A percentile compares a stretch with the other conserved stretches of the same genome.
Evolutionary conservation across 169 alveolate genomes (phyloP).

Genomic region (Fabrea salina): DNA sequence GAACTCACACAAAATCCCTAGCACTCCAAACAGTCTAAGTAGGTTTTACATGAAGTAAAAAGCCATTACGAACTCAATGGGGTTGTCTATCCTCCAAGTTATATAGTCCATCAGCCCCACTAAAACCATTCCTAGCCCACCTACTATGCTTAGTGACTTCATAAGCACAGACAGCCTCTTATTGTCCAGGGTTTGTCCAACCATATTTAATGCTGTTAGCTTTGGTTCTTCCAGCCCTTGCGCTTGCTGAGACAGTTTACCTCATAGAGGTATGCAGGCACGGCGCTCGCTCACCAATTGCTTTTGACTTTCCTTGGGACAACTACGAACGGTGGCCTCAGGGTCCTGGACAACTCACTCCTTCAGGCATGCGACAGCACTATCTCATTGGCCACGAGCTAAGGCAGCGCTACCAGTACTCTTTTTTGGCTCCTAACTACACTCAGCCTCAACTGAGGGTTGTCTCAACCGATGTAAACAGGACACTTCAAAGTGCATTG

Average conservation of each 20-base stretch:
- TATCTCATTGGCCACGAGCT: slow-evolving; percentile 52
- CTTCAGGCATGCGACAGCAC: slow-evolving; percentile 47
- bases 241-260: too few relatives aligned
- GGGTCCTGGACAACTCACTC: slow-evolving; percentile 40
- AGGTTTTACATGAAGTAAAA: slow-evolving; percentile 11
- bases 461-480: slow-evolving; percentile 49
- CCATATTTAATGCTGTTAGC: slow-evolving; percentile 14
- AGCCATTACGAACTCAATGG: slow-evolving; percentile 23
- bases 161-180: neutral
- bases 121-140: slow-evolving; percentile 10
- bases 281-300: slow-evolving; percentile 59
- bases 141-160: slow-evolving; percentile 1
- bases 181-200: slow-evolving; percentile 25
- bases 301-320: slow-evolving; percentile 32
- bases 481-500: slow-evolving; percentile 65
- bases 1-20: slow-evolving; percentile 22
- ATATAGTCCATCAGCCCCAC: slow-evolving; percentile 11
- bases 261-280: slow-evolving; percentile 59
- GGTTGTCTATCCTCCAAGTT: neutral
- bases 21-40: slow-evolving; percentile 12
- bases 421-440: slow-evolving; percentile 25
- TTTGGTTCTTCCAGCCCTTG: too few relatives aligned
- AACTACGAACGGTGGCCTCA: slow-evolving; percentile 50
- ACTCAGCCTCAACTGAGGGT: slow-evolving; percentile 52
- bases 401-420: slow-evolving; percentile 30